These are phyloP conservation scores for Amanita polypyramis DNA, from an alignment of 768 basidiomycete species.

Conservation along the genomic window DNA sequence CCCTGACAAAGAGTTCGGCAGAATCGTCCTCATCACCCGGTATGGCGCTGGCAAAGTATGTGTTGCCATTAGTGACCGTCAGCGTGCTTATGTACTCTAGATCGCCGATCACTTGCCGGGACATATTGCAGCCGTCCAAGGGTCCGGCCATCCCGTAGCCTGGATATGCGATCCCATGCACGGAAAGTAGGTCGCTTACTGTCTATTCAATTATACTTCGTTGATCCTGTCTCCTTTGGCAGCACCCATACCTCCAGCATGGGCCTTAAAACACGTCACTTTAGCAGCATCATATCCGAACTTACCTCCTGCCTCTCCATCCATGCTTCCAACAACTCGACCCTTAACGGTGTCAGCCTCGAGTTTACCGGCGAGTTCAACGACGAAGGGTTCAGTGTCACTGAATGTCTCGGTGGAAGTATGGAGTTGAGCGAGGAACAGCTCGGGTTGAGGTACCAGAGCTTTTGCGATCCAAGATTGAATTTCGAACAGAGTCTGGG, in stretches of 20 bases:
- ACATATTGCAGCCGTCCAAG: conserved; percentile 76
- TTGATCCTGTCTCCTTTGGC: background rate
- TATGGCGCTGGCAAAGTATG: conserved; percentile 83
- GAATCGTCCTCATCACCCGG: conserved; percentile 84
- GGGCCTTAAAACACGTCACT: conserved; percentile 86
- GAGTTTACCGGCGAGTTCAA: conserved; percentile 91
- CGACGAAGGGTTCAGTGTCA: conserved; percentile 88
- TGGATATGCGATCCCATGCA: conserved; percentile 99
- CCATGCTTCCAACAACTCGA: conserved; percentile 63
- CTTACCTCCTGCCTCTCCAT: conserved; percentile 74
- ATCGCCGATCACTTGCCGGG: conserved; percentile 62
- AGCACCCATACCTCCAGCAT: conserved; percentile 77
- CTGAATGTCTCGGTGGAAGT: conserved; percentile 93
- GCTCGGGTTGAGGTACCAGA: conserved; percentile 84
- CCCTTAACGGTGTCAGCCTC: conserved; percentile 75
- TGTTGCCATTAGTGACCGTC: background rate
- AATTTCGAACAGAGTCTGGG: conserved; percentile 95
- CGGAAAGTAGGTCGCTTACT: conserved; percentile 66
- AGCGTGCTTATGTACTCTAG: conserved; percentile 24
- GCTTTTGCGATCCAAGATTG: conserved; percentile 89
- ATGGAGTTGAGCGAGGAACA: conserved; percentile 90
- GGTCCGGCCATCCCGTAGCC: conserved; percentile 75
- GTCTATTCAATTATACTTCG: conserved; percentile 6
- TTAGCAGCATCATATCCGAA: conserved; percentile 82
- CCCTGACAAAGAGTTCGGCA: conserved; percentile 70